phyloP scores from a whole-genome alignment of 108 stramenopile genomes.

The Cylindrotheca fusiformis region DNA sequence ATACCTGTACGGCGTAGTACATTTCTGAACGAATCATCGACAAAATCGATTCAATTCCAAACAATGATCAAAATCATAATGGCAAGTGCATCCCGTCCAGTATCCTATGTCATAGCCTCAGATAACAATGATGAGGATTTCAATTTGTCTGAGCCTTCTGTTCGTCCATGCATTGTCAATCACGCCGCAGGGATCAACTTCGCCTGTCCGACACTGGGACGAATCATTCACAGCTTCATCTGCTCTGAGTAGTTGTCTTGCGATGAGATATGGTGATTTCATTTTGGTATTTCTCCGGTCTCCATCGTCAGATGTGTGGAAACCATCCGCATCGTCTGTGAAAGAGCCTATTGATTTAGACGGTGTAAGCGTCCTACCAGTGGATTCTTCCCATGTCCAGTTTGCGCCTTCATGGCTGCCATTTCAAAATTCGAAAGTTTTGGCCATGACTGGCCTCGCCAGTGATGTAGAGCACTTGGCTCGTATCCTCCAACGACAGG shows the following conservation, averaged over 20 bases:
- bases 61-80: too few relatives aligned
- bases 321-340: slow-evolving; percentile 3
- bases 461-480: slow-evolving; percentile 30
- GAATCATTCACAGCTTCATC: slow-evolving; percentile 27
- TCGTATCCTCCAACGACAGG: slow-evolving; percentile 18
- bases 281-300: slow-evolving; percentile 16
- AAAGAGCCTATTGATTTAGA: slow-evolving; percentile 4
- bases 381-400: slow-evolving; percentile 2
- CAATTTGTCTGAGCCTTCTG: too few relatives aligned
- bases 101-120: too few relatives aligned
- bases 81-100: too few relatives aligned
- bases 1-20: too few relatives aligned
- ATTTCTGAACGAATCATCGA: too few relatives aligned
- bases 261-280: slow-evolving; percentile 10
- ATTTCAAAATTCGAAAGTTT: slow-evolving; percentile 9
- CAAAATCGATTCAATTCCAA: too few relatives aligned
- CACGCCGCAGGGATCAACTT: too few relatives aligned
- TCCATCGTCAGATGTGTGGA: slow-evolving; percentile 19
- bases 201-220: slow-evolving; percentile 11
- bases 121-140: too few relatives aligned
- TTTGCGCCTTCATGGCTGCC: slow-evolving; percentile 27
- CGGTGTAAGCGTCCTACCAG: not conserved
- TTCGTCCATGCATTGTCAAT: too few relatives aligned
- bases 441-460: slow-evolving; percentile 31
- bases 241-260: slow-evolving; percentile 26